Conservation (phyloP, 208 protist species). For the Acanthamoeba rhysodes region DNA sequence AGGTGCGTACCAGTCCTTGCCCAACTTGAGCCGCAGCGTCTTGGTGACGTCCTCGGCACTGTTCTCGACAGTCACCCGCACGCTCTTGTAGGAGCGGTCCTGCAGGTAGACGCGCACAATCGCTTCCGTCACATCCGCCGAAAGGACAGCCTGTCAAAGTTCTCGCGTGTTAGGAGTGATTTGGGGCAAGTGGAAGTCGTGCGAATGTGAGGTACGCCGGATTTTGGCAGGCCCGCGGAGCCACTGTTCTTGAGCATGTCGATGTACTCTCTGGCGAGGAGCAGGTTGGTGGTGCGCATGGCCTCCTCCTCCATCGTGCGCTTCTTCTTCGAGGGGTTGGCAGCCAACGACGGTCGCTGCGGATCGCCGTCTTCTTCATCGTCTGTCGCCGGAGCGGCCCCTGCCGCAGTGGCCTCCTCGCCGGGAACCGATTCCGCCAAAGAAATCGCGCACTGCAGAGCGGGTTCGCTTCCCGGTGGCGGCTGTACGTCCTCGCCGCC, state of each 20-base stretch:
- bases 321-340: not conserved
- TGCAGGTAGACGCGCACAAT: constrained; percentile 70
- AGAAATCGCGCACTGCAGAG: too few species aligned
- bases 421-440: too few species aligned
- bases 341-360: not conserved
- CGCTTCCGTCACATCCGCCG: not conserved
- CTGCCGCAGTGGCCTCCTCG: not conserved
- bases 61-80: constrained; percentile 45
- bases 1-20: not conserved
- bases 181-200: not conserved
- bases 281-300: constrained; percentile 37
- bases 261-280: constrained; percentile 16
- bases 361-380: not conserved
- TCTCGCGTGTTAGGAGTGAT: not conserved
- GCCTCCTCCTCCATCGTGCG: constrained; percentile 1
- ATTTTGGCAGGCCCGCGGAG: not conserved
- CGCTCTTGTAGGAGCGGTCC: constrained; percentile 68
- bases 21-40: constrained; percentile 17
- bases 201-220: not conserved
- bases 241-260: not conserved
- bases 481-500: not conserved
- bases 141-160: not conserved
- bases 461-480: too few species aligned
- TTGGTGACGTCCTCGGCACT: constrained; percentile 64
- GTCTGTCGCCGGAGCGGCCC: not conserved